These are phyloP conservation scores for Iodosphaeria phyllophila DNA, from an alignment of 2,329 filamentous ascomycete species.

Conservation along the genomic window DNA sequence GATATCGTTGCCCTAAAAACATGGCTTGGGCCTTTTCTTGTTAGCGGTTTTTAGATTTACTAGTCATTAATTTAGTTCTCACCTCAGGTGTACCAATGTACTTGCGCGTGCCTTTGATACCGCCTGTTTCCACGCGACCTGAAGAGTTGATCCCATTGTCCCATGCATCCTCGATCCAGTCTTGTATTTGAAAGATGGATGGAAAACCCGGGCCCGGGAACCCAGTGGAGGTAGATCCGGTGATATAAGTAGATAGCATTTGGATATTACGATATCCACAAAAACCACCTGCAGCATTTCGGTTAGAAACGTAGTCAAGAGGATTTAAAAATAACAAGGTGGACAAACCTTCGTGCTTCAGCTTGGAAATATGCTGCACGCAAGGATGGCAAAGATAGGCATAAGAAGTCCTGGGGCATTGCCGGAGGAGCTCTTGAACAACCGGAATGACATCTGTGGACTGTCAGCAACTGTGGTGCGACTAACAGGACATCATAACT, in stretches of 20 bases:
- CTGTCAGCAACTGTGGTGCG: background rate
- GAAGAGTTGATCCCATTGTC: slow-evolving; percentile 62
- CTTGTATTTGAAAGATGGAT: slow-evolving; percentile 65
- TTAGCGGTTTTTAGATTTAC: background rate
- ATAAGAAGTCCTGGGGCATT: slow-evolving; percentile 43
- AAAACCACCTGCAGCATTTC: slow-evolving; percentile 45
- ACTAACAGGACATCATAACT: slow-evolving; percentile 3
- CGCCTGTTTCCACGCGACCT: slow-evolving; percentile 66
- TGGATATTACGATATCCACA: slow-evolving; percentile 94
- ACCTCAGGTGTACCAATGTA: slow-evolving; percentile 91
- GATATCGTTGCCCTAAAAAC: slow-evolving; percentile 51
- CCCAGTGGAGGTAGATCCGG: slow-evolving; percentile 33
- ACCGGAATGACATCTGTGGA: slow-evolving; percentile 37
- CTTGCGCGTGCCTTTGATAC: slow-evolving; percentile 74
- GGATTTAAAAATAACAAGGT: background rate
- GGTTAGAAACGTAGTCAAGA: background rate
- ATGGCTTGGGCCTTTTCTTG: slow-evolving; percentile 54
- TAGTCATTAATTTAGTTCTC: slow-evolving; percentile 6
- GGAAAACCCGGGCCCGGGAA: slow-evolving; percentile 43
- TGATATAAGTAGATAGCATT: slow-evolving; percentile 69
- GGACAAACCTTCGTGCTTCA: slow-evolving; percentile 47
- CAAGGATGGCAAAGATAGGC: slow-evolving; percentile 66
- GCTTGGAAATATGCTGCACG: slow-evolving; percentile 65
- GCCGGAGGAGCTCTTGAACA: slow-evolving; percentile 41
- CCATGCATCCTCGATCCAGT: slow-evolving; percentile 77